A percentile compares a stretch with the other conserved stretches of the same genome.
These are phyloP conservation scores for Sabuloglossum arenarium DNA, from an alignment of 495 filamentous ascomycete genomes.

Conservation along the genomic window DNA sequence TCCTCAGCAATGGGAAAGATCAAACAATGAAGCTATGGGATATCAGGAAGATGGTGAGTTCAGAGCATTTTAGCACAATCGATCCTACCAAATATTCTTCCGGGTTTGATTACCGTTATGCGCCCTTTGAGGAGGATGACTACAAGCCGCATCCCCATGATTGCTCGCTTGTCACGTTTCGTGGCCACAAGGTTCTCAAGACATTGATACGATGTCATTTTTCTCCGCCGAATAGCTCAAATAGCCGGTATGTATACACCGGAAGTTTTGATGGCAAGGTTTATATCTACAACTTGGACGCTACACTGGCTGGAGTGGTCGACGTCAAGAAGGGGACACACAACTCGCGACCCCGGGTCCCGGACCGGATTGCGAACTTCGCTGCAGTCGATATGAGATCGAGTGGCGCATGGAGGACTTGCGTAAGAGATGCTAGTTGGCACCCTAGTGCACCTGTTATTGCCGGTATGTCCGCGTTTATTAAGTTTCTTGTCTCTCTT, in stretches of 20 bases:
- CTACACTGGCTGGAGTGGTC: constrained; percentile 60
- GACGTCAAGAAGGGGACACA: constrained; percentile 51
- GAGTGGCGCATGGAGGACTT: constrained; percentile 42
- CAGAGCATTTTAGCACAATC: constrained; percentile 34
- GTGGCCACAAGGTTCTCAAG: constrained; percentile 68
- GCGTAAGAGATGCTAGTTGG: constrained; percentile 88
- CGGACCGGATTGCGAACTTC: neutral
- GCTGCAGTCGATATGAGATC: constrained; percentile 11
- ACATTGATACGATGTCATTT: constrained; percentile 94
- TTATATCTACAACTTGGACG: constrained; percentile 86
- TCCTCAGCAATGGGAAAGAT: constrained; percentile 87
- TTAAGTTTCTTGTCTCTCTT: neutral
- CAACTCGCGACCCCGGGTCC: constrained; percentile 33
- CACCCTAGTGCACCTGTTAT: constrained; percentile 78
- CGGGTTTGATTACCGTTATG: constrained; percentile 73
- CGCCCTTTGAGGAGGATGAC: constrained; percentile 41
- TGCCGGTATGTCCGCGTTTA: constrained; percentile 38
- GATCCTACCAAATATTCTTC: constrained; percentile 32
- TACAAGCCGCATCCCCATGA: constrained; percentile 68
- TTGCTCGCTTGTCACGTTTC: constrained; percentile 82
- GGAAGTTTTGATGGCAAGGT: constrained; percentile 77
- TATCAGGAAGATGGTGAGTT: constrained; percentile 60
- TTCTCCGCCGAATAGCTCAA: constrained; percentile 69
- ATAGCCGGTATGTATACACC: constrained; percentile 82
- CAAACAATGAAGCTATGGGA: constrained; percentile 98